Evolutionary conservation across 192 early-diverging fungal species (phyloP), one percentile per base, ranked within the genome.

Genomic region (Cladochytrium replicatum): DNA sequence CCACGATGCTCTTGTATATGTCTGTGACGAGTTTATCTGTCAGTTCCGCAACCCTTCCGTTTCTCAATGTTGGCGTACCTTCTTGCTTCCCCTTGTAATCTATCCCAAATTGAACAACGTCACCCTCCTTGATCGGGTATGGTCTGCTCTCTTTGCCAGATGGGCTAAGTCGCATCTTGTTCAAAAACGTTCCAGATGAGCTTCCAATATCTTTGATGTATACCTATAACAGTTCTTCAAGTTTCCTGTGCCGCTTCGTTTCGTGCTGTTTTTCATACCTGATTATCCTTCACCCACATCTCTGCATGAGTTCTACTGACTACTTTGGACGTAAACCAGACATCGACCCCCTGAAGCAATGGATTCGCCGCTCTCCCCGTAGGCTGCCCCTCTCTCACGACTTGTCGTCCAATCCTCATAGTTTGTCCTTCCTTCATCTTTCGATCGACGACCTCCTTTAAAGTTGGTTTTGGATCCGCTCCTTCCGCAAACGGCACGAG

Each of bases 101-200:
- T 27, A 77, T 56, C 19, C 77, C 77, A 56, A 79, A 68, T 54
- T 75, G 71, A 13, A 79, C 46, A 17, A 72, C 43, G 48, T 79
- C 77, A 22, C 68, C 73, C 49, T 79, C 71, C 43, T 74, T 74
- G 44, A 98, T 60, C 28, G 71, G 75, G 43, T 82, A 83, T 6
- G 93, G 82, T 31, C 77, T 60, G 34, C 86, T 89, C 63, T 91
- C 91, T 41, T 86, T 77, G 3, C 81, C 81, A 17, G 90, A 85
- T 11, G 92, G 83, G 38, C 83, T 84, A 11, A 99, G 67, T n/a
- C 96, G 68, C 64, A 86, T 80, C 64, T 92, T 84, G 70, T 99
- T 99, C 29, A 99, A 67, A 54, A 97, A 99, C 9, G 96, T 99
- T 6, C 96, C 96, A 26, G 93, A 96, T 2, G 93, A 99, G 21